These are phyloP conservation scores for Dryadomyces quercivorus DNA, from an alignment of 2,329 filamentous ascomycete species.

Conservation along the genomic window DNA sequence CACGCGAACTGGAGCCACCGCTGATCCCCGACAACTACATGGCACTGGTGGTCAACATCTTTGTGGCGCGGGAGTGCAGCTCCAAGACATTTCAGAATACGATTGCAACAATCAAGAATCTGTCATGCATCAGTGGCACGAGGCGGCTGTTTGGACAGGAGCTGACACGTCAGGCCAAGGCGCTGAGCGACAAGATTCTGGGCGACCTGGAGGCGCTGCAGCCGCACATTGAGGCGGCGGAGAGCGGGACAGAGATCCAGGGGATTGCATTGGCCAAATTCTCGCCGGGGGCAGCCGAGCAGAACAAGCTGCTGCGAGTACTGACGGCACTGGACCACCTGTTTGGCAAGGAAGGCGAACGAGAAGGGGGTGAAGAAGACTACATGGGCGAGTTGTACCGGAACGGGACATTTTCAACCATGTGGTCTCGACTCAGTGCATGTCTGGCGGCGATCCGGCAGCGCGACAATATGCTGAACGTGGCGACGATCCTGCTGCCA, in stretches of 20 bases:
- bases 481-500: conserved; percentile 88
- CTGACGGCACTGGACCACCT: conserved; percentile 91
- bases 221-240: conserved; percentile 74
- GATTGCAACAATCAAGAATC: conserved; percentile 94
- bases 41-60: conserved; percentile 88
- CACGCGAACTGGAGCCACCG: conserved; percentile 60
- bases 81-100: conserved; percentile 98
- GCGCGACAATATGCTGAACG: conserved; percentile 90
- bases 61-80: conserved; percentile 90
- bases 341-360: conserved; percentile 62
- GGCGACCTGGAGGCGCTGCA: conserved; percentile 74
- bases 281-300: conserved; percentile 88
- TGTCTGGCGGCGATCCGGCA: conserved; percentile 81
- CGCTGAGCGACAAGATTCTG: conserved; percentile 74
- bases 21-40: conserved; percentile 82
- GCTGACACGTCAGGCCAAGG: conserved; percentile 74
- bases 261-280: conserved; percentile 90
- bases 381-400: conserved; percentile 81
- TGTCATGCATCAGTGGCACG: conserved; percentile 83
- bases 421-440: conserved; percentile 87
- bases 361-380: conserved; percentile 56
- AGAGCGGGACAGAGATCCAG: conserved; percentile 87
- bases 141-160: conserved; percentile 89
- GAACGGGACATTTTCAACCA: conserved; percentile 74
- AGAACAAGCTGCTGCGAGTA: conserved; percentile 87